Conservation (phyloP, 129 eudicot genomes). For the Silybum marianum region DNA sequence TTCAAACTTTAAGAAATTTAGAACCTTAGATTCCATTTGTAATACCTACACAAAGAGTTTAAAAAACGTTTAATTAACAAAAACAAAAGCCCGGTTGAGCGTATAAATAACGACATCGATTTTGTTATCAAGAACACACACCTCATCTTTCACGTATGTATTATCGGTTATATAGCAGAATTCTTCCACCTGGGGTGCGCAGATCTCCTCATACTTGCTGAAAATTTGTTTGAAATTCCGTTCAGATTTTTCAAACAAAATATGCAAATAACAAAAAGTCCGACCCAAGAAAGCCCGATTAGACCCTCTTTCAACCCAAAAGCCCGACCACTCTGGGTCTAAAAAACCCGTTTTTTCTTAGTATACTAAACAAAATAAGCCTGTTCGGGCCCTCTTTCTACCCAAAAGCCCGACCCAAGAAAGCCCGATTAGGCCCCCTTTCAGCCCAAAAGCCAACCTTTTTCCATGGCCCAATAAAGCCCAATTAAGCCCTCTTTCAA, state of each 20-base stretch:
- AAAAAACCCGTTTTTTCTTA: too few relatives aligned
- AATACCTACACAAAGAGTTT: conserved; percentile 52
- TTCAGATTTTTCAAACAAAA: neutral
- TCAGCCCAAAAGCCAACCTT: neutral
- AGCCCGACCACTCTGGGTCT: neutral
- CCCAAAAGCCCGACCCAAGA: neutral
- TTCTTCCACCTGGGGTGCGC: conserved; percentile 98
- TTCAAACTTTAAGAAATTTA: conserved; percentile 88
- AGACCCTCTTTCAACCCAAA: too few relatives aligned
- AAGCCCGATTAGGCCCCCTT: too few relatives aligned
- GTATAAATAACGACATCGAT: neutral
- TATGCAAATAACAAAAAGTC: neutral
- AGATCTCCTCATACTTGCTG: conserved; percentile 97
- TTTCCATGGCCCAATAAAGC: neutral
- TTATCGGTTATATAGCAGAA: conserved; percentile 97
- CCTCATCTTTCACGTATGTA: conserved; percentile 96
- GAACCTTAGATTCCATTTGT: conserved; percentile 86
- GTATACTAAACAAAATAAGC: too few relatives aligned
- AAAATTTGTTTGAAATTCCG: neutral
- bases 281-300: neutral
- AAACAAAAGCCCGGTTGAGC: neutral
- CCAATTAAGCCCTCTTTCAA: too few relatives aligned
- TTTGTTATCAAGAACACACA: conserved; percentile 13
- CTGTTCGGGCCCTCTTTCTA: too few relatives aligned
- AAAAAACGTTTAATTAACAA: conserved; percentile 15